Evolutionary conservation across 2,329 filamentous ascomycete species (phyloP).

Genomic region (Westerdykella aurantiaca): DNA sequence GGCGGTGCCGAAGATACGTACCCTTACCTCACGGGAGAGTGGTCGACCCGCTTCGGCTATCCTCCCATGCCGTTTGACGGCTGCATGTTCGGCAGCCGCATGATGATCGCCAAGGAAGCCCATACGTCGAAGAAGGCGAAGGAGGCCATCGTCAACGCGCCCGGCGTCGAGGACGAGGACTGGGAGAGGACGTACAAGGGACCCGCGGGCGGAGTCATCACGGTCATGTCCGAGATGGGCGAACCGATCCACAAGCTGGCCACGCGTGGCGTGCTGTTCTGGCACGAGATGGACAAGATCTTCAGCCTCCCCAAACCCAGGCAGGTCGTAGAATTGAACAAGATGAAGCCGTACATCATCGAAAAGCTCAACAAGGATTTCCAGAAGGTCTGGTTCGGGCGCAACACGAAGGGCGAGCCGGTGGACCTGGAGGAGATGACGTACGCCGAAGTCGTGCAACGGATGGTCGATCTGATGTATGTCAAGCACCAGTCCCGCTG

Average conservation of each 20-base stretch:
- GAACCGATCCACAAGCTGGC: slow-evolving; percentile 99
- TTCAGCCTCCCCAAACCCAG: slow-evolving; percentile 88
- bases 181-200: slow-evolving; percentile 53
- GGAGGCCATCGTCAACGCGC: slow-evolving; percentile 41
- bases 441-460: slow-evolving; percentile 42
- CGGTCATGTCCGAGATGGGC: slow-evolving; percentile 97
- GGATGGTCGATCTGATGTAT: slow-evolving; percentile 45
- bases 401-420: slow-evolving; percentile 38
- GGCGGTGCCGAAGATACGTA: slow-evolving; percentile 45
- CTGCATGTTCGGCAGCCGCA: slow-evolving; percentile 43
- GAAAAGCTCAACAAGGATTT: slow-evolving; percentile 45
- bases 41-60: slow-evolving; percentile 41
- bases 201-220: slow-evolving; percentile 86
- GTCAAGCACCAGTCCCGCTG: slow-evolving; percentile 42
- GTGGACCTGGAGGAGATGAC: slow-evolving; percentile 47
- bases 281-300: slow-evolving; percentile 99
- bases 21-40: slow-evolving; percentile 43
- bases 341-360: slow-evolving; percentile 44
- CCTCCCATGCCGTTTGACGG: slow-evolving; percentile 47
- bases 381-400: slow-evolving; percentile 47
- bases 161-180: slow-evolving; percentile 39
- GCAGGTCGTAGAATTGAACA: slow-evolving; percentile 39
- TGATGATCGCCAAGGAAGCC: slow-evolving; percentile 46
- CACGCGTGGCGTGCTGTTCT: slow-evolving; percentile 91
- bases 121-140: slow-evolving; percentile 42